A percentile compares a stretch with the other conserved stretches of the same genome.
Evolutionary conservation across 345 rosid genomes (phyloP).

Genomic region (Eutrema japonicum): DNA sequence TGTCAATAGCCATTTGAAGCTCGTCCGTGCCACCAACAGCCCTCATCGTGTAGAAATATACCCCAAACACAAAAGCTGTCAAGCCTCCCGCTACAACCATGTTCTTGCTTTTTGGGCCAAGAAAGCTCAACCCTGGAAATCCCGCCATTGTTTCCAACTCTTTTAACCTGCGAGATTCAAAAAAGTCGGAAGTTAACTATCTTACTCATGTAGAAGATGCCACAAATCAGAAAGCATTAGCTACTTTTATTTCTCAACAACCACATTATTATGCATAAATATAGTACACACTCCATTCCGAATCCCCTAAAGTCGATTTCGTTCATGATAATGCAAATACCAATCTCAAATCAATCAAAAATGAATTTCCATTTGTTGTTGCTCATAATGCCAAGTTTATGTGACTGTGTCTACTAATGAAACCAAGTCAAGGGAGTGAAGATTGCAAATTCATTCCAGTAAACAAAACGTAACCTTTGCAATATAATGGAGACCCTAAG

Average conservation of each 20-base stretch:
- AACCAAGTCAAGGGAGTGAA: constrained; percentile 44
- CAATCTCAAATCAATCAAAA: too few species aligned
- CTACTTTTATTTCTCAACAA: not conserved
- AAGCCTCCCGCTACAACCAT: constrained; percentile 76
- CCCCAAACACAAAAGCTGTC: constrained; percentile 77
- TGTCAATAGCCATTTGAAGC: constrained; percentile 86
- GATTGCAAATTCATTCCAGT: not conserved
- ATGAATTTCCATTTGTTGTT: too few species aligned
- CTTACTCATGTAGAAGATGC: not conserved
- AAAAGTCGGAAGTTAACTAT: not conserved
- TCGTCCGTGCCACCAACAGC: constrained; percentile 94
- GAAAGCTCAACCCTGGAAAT: constrained; percentile 50
- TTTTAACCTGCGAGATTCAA: constrained; percentile 18
- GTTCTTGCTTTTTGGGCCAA: constrained; percentile 77
- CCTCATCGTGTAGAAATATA: constrained; percentile 92
- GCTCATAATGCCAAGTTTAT: too few species aligned
- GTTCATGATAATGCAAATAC: too few species aligned
- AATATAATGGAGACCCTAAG: too few species aligned
- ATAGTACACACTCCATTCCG: too few species aligned
- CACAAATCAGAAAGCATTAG: not conserved
- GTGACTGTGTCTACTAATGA: not conserved
- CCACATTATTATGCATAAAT: too few species aligned
- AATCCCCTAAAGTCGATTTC: too few species aligned
- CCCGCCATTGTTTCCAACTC: constrained; percentile 58
- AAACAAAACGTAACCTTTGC: not conserved